Base-by-base conservation (phyloP, 306 rosid species). In the Casuarina equisetifolia region DNA sequence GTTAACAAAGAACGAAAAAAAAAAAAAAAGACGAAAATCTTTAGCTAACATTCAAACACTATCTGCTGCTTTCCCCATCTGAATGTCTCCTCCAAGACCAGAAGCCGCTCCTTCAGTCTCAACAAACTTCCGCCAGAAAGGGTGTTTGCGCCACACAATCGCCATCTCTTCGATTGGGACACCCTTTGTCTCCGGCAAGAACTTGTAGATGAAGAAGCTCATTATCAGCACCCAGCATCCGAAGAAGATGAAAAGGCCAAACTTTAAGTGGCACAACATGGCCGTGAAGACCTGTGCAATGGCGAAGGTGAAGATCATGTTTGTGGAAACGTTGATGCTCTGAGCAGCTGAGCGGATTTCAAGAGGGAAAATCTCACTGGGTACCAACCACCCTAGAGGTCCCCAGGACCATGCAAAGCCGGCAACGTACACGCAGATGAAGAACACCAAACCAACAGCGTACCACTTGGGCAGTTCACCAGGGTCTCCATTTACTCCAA, bases 361-460 rank as follows among this genome's bases (percentile, higher is more conserved):
- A 0, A 90, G 86, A 2, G 96, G 83, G 45, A 89, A 89, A 35
- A 92, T 88, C 69, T 90, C 97, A 74, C 97, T 93, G 0, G 95
- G 97, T 6, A 88, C 97, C 67, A 93, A 75, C 97, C 98, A 93
- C 0, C 93, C 97, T 1, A 93, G 80, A 69, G 97, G 97, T 4
- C 97, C 98, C 98, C 97, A 93, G 1, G 95, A 91, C 95, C 96
- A 93, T 0, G 92, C 97, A 16, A 49, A 93, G 44, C 90, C 93
- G 0, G 91, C 74, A 8, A 90, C 92, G 15, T 87, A 88, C 0
- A 77, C 5, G n/a, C 97, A 91, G 2, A 91, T 91, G 6, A 87
- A 58, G 20, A 45, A 16, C 32, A 91, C 96, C 64, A 91, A 35
- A 1, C 49, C 57, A 54, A 13, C 0, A 1, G 96, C 93, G 76